A percentile compares a stretch with the other conserved stretches of the same genome.
These are phyloP conservation scores for Magnolia kwangsiensis DNA, from an alignment of 164 flowering plant genomes.

Conservation along the genomic window DNA sequence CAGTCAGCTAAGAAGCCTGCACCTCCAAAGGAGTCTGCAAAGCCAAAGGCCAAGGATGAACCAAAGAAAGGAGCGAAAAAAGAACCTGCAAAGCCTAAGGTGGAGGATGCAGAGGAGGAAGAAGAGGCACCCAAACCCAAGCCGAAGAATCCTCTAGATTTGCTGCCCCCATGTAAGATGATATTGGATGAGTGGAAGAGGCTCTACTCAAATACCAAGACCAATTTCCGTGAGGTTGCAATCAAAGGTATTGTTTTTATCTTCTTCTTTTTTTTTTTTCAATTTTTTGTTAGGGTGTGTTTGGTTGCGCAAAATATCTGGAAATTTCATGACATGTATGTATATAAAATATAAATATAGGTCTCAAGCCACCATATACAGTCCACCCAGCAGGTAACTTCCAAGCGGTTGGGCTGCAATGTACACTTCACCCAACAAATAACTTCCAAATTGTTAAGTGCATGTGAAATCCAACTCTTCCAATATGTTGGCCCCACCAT, in stretches of 20 bases:
- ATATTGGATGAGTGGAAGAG: slow-evolving; percentile 73
- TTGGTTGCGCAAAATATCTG: too few relatives aligned
- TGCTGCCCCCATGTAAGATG: slow-evolving; percentile 60
- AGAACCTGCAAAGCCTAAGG: slow-evolving; percentile 30
- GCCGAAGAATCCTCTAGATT: slow-evolving; percentile 87
- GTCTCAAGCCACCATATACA: too few relatives aligned
- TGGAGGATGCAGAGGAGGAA: slow-evolving; percentile 39
- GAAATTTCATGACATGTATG: too few relatives aligned
- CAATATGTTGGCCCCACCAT: too few relatives aligned
- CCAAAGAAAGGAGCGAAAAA: slow-evolving; percentile 33
- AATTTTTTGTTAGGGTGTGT: slow-evolving; percentile 6
- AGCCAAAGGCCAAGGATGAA: slow-evolving; percentile 37
- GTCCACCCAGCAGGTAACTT: too few relatives aligned
- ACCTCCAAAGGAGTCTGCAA: slow-evolving; percentile 44
- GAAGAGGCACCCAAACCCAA: slow-evolving; percentile 95
- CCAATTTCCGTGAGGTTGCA: slow-evolving; percentile 89
- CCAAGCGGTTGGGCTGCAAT: too few relatives aligned
- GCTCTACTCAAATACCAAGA: slow-evolving; percentile 78
- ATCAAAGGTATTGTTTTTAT: slow-evolving; percentile 58
- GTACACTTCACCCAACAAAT: too few relatives aligned
- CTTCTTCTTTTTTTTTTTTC: not conserved
- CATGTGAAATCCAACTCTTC: too few relatives aligned
- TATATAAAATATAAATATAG: too few relatives aligned
- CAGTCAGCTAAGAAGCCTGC: slow-evolving; percentile 44
- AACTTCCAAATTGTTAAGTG: too few relatives aligned